Percentiles rank a stretch among this genome's conserved stretches.
These are phyloP conservation scores for Dalbergia cochinchinensis DNA, from an alignment of 306 rosid genomes.

Conservation along the genomic window DNA sequence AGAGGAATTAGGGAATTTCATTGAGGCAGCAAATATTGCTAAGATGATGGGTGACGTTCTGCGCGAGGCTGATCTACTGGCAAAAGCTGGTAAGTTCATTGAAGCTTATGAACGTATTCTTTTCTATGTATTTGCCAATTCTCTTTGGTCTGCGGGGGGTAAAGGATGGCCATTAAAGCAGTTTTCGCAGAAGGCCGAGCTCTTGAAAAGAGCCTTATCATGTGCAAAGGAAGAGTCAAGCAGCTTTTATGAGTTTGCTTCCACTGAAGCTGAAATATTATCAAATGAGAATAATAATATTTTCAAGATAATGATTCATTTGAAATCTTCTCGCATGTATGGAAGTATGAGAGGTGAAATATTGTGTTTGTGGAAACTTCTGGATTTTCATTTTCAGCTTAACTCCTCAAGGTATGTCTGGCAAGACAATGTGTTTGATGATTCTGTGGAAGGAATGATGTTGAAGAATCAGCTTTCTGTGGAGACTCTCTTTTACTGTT, in stretches of 20 bases:
- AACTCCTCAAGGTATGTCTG: conserved; percentile 39
- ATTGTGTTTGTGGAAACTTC: conserved; percentile 53
- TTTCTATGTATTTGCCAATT: conserved; percentile 51
- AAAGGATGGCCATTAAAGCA: conserved; percentile 67
- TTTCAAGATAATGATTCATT: conserved; percentile 9
- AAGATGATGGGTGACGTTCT: conserved; percentile 53
- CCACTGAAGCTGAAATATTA: conserved; percentile 55
- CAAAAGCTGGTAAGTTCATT: conserved; percentile 56
- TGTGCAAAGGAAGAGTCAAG: conserved; percentile 48
- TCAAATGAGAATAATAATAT: conserved; percentile 34
- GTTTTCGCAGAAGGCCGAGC: conserved; percentile 50
- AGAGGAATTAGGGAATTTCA: conserved; percentile 64
- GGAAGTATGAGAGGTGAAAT: conserved; percentile 54
- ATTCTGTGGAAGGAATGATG: conserved; percentile 34
- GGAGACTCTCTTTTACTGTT: conserved; percentile 58
- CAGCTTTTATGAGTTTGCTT: conserved; percentile 39
- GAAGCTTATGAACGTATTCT: conserved; percentile 53
- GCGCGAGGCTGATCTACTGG: conserved; percentile 49
- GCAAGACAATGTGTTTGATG: conserved; percentile 44
- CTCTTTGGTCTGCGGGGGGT: conserved; percentile 62
- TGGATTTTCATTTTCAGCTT: conserved; percentile 57
- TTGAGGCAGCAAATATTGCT: conserved; percentile 58
- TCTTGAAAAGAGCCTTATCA: conserved; percentile 55
- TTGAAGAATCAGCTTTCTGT: conserved; percentile 46
- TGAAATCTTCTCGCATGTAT: conserved; percentile 45